Conservation (phyloP, 1,284 basidiomycete genomes). For the Stygiomarasmius scandens region DNA sequence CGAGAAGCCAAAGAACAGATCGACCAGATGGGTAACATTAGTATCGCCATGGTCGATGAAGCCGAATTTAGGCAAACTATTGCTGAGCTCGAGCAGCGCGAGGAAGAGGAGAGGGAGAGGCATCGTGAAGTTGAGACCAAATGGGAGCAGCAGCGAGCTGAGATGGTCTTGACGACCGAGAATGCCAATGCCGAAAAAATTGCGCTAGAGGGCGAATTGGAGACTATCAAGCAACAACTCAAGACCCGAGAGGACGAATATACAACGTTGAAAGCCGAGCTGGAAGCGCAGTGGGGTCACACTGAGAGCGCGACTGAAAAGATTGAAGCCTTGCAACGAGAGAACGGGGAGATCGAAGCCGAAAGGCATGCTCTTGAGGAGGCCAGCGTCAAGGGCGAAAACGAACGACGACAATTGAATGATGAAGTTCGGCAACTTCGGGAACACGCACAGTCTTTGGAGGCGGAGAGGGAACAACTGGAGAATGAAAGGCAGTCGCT, state of each 20-base stretch:
- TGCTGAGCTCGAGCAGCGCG: slow-evolving; percentile 37
- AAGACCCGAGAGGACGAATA: slow-evolving; percentile 51
- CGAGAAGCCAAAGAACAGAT: slow-evolving; percentile 58
- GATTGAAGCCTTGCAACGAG: slow-evolving; percentile 40
- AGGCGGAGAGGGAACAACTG: slow-evolving; percentile 38
- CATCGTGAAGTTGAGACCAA: slow-evolving; percentile 42
- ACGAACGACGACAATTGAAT: slow-evolving; percentile 59
- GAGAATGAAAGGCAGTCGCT: slow-evolving; percentile 46
- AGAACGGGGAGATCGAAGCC: slow-evolving; percentile 40
- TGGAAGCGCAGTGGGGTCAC: slow-evolving; percentile 65
- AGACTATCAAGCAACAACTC: slow-evolving; percentile 38
- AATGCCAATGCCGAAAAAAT: slow-evolving; percentile 42
- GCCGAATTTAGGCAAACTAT: slow-evolving; percentile 44
- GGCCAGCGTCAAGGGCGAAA: slow-evolving; percentile 41
- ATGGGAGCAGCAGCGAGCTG: slow-evolving; percentile 55
- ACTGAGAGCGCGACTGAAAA: slow-evolving; percentile 52
- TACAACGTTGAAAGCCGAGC: slow-evolving; percentile 51
- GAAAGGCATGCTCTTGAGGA: slow-evolving; percentile 37
- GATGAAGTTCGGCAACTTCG: slow-evolving; percentile 53
- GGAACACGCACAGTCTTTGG: slow-evolving; percentile 53
- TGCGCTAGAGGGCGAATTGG: slow-evolving; percentile 41
- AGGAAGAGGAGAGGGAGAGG: slow-evolving; percentile 43
- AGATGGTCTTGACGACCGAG: slow-evolving; percentile 41
- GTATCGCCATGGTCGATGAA: slow-evolving; percentile 42
- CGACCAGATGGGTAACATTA: slow-evolving; percentile 52